Conservation (phyloP, 2,329 filamentous ascomycete genomes). For the Hawksworthiomyces lignivorus region DNA sequence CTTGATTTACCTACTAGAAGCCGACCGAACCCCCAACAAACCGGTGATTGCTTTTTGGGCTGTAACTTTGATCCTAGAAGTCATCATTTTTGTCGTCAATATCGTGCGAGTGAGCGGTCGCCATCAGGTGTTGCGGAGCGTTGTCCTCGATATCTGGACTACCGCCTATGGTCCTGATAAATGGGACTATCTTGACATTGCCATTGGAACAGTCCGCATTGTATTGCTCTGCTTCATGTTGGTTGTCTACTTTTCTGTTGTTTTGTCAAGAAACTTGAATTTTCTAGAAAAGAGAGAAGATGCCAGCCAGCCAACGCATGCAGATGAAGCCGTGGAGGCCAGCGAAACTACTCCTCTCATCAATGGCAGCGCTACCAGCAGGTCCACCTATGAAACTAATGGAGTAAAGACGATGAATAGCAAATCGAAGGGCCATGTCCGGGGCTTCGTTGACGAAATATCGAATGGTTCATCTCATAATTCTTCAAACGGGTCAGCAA, state of each 20-base stretch:
- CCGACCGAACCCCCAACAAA: conserved; percentile 63
- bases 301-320: conserved; percentile 24
- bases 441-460: background rate
- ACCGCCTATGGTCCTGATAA: conserved; percentile 24
- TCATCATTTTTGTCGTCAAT: conserved; percentile 62
- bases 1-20: conserved; percentile 57
- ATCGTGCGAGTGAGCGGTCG: conserved; percentile 58
- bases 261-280: conserved; percentile 34
- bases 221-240: conserved; percentile 42
- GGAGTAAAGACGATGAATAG: background rate
- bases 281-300: conserved; percentile 33
- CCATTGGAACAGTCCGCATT: conserved; percentile 61
- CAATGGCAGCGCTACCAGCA: conserved; percentile 26
- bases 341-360: conserved; percentile 58
- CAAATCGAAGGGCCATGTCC: background rate
- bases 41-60: conserved; percentile 77
- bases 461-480: background rate
- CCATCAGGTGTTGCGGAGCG: conserved; percentile 20
- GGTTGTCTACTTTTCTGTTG: conserved; percentile 47
- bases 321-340: conserved; percentile 18
- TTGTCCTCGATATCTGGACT: conserved; percentile 31
- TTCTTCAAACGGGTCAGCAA: background rate
- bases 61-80: conserved; percentile 63
- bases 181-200: conserved; percentile 60
- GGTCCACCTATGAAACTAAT: conserved; percentile 14